Evolutionary conservation across 805 yeast genomes (phyloP), one percentile per base, ranked within the genome.

Genomic region (Candida verbasci): DNA sequence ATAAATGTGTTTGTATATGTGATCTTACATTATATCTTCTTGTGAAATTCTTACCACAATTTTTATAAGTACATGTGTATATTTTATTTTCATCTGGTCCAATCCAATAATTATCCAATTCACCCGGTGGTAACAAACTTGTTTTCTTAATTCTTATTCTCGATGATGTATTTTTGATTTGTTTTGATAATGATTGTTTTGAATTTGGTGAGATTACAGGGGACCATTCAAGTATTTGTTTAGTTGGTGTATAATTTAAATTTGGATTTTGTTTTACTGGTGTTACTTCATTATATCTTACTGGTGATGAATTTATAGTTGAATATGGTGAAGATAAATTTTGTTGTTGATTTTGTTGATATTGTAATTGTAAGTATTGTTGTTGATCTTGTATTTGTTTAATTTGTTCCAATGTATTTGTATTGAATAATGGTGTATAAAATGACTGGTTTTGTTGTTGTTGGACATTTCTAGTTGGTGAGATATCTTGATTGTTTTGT

Each of bases 1-100:
- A 81, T 34, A 93, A 62, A 67, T 93, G 99, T 0, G 98, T 93
- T 56, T 93, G 98, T 39, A 93, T 89, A 58, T 93, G 99, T 0
- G 96, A 86, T 43, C 97, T 69, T 9, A 87, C 86, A 52, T 93
- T 93, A 60, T 94, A 94, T 31, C 96, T 71, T 52, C 98, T 72
- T 6, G 88, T 79, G 60, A 93, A 91, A 37, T 73, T 65, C 60
- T 93, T 88, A 8, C 85, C 83, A 62, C 99, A 93, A 37, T 71
- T 70, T 11, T 82, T 75, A 58, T 70, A 91, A 41, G 74, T 70
- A 59, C 99, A 93, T 24, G 79, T 71, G 62, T 74, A 94, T 21
- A 73, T 67, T 42, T 81, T 83, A 33, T 82, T 76, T 21, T 66
- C 75, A 45, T 84, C 82, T 6, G 96, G 88, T 1, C 95, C 95